Evolutionary conservation across 371 early-diverging fungal species (phyloP), one percentile per base, ranked within the genome.

Genomic region (Haplosporangium sp.): DNA sequence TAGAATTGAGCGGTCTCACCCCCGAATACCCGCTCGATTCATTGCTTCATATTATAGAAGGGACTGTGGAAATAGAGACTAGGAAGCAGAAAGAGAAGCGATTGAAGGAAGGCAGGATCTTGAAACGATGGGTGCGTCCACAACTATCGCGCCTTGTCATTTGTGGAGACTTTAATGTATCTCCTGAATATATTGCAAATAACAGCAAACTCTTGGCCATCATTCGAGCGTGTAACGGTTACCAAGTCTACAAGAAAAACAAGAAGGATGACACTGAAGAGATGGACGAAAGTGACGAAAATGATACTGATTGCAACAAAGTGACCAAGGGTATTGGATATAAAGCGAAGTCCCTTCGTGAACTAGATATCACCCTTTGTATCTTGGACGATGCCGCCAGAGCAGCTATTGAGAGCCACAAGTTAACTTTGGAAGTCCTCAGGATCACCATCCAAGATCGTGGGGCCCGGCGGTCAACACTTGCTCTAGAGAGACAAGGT

Each of bases 361-460:
- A 67, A 19, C 52, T 67, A n/a, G 40, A 35, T 2, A 3, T 67
- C 5, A 10, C 20, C 9, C 48, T 67, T n/a, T 40, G 38, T 37
- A 34, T 60, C 3, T 27, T 67, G 15, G 61, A 67, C 13, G 61
- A 59, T 20, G 53, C 17, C n/a, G 67, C 20, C 11, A 27, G 61
- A 27, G 34, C 19, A 10, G 67, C 52, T 7, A 67, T 67, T 52
- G 61, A 67, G 52, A 19, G n/a, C n/a, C 67, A 67, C 8, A 35
- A 38, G 17, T 11, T 4, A 17, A 27, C 40, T 19, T 27, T 67
- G 19, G 61, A 67, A 53, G 38, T 66, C 8, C 67, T 66, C 48
- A 67, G 52, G n/a, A 60, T 67, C 39, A 60, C 39, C 10, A 20
- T 53, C 13, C 52, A 38, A 7, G 55, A 52, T 38, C 38, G 53